Conservation (phyloP, 1,284 basidiomycete species). For the Cutaneotrichosporon mucoides region DNA sequence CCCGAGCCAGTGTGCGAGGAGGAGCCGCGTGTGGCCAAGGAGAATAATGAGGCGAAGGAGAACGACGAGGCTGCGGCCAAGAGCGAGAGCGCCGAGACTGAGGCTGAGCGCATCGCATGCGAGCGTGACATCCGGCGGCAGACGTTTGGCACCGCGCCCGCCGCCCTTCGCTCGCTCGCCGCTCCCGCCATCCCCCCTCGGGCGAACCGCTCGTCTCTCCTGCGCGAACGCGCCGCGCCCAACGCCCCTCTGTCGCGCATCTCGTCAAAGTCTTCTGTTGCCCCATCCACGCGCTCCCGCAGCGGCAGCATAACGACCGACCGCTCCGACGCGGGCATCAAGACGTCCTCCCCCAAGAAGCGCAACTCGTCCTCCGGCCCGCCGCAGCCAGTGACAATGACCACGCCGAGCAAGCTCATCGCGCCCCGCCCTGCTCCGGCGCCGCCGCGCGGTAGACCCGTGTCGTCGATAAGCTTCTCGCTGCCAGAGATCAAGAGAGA, state of each 20-base stretch:
- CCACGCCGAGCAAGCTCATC: conserved; percentile 5
- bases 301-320: not conserved
- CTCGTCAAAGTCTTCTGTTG: conserved; percentile 2
- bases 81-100: not conserved
- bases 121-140: not conserved
- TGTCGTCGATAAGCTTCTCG: not conserved
- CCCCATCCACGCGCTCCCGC: not conserved
- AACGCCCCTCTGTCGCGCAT: conserved; percentile 1
- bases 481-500: conserved; percentile 3
- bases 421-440: conserved; percentile 14
- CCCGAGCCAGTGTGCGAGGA: not conserved
- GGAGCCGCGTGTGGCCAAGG: not conserved
- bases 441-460: conserved; percentile 9
- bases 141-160: not conserved
- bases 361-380: not conserved
- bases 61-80: no score
- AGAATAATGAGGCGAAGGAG: no score
- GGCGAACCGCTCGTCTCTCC: conserved; percentile 28
- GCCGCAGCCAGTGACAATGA: not conserved
- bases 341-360: not conserved
- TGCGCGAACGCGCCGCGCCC: conserved; percentile 14
- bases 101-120: not conserved
- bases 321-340: not conserved
- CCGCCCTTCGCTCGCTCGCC: conserved; percentile 19
- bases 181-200: conserved; percentile 26